Conservation (phyloP, 2,329 filamentous ascomycete species). For the Sclerotinia borealis region DNA sequence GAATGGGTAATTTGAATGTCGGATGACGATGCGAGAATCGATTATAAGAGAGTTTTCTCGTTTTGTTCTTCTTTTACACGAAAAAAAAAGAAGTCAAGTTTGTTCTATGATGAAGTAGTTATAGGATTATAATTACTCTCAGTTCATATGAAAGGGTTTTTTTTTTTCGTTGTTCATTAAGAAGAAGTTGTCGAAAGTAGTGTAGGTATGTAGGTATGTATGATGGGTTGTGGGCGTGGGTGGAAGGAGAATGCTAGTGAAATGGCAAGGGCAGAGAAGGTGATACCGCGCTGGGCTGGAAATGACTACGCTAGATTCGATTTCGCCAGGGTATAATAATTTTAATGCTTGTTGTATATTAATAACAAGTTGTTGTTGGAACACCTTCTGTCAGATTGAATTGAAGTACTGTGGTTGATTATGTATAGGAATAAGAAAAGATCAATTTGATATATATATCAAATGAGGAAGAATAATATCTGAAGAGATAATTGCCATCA, state of each 20-base stretch:
- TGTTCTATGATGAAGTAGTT: background rate
- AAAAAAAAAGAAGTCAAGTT: background rate
- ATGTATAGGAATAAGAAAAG: no score
- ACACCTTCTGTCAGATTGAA: no score
- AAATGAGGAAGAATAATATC: no score
- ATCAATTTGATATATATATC: no score
- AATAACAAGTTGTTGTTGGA: no score
- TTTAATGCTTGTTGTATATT: background rate
- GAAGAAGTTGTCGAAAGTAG: background rate
- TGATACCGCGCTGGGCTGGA: background rate
- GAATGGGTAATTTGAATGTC: background rate
- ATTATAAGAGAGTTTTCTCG: background rate
- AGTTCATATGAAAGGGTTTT: background rate
- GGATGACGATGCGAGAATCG: background rate
- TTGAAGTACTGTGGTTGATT: no score
- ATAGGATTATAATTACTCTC: background rate
- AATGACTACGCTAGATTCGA: constrained; percentile 6
- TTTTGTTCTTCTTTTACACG: background rate
- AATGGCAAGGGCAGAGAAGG: constrained; percentile 1
- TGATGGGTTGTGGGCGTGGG: background rate
- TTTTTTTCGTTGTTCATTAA: background rate
- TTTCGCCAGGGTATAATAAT: background rate
- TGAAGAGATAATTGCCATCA: no score
- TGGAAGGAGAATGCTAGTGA: background rate
- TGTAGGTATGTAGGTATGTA: background rate